Evolutionary conservation across 2,329 filamentous ascomycete species (phyloP).

Genomic region (Coleophoma cylindrospora): DNA sequence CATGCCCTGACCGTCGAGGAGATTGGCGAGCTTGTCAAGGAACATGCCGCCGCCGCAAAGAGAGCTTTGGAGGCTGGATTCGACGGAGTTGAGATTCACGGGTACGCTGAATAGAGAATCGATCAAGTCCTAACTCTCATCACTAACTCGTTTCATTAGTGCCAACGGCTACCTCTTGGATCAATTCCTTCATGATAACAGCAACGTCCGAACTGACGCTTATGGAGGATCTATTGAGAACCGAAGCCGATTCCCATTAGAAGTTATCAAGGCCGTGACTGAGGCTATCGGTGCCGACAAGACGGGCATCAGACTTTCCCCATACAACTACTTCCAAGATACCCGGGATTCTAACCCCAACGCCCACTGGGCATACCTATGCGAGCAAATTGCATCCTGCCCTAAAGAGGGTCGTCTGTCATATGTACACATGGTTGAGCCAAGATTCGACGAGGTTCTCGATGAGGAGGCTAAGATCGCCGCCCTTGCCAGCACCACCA

Average conservation of each 20-base stretch:
- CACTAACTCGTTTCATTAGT: conserved; percentile 33
- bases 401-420: conserved; percentile 31
- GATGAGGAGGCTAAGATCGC: conserved; percentile 40
- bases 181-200: conserved; percentile 49
- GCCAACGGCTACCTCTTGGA: conserved; percentile 48
- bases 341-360: conserved; percentile 45
- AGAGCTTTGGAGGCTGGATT: conserved; percentile 47
- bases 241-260: conserved; percentile 43
- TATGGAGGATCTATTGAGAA: conserved; percentile 45
- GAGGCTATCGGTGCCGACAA: conserved; percentile 44
- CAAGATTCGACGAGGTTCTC: conserved; percentile 47
- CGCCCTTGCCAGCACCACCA: conserved; percentile 38
- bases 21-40: conserved; percentile 27
- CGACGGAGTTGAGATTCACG: conserved; percentile 37
- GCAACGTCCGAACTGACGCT: conserved; percentile 48
- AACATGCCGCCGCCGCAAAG: conserved; percentile 34
- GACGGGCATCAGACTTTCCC: conserved; percentile 51
- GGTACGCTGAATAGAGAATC: conserved; percentile 22
- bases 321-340: conserved; percentile 54
- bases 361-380: conserved; percentile 38
- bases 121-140: conserved; percentile 31
- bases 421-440: conserved; percentile 49
- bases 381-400: conserved; percentile 31
- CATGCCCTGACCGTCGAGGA: conserved; percentile 28
- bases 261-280: conserved; percentile 45